Evolutionary conservation across 2,329 filamentous ascomycete genomes (phyloP).

Genomic region (Iodosphaeria phyllophila): DNA sequence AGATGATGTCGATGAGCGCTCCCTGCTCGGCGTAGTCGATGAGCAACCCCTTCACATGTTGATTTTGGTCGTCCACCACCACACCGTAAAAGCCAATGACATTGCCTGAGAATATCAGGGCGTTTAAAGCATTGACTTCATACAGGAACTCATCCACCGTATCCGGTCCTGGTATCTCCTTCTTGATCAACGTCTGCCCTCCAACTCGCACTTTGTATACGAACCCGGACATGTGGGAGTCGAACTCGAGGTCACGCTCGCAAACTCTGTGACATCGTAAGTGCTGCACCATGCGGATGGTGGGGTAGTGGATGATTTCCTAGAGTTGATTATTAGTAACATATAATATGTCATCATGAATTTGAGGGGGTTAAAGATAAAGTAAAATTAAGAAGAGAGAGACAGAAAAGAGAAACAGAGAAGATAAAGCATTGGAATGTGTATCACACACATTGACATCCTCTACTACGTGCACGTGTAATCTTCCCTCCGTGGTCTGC

Average conservation of each 20-base stretch:
- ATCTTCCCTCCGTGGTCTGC: constrained; percentile 67
- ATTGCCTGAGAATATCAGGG: constrained; percentile 49
- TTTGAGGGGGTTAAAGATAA: too few species aligned
- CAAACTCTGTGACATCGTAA: constrained; percentile 43
- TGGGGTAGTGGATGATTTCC: constrained; percentile 81
- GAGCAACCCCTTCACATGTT: constrained; percentile 69
- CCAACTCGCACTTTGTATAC: constrained; percentile 78
- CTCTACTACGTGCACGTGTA: constrained; percentile 96
- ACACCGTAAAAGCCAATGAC: constrained; percentile 80
- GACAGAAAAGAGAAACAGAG: neutral
- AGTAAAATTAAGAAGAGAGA: too few species aligned
- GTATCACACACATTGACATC: constrained; percentile 51
- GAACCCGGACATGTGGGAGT: constrained; percentile 88
- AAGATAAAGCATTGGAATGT: constrained; percentile 2
- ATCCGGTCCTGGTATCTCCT: constrained; percentile 91
- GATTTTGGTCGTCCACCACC: constrained; percentile 59
- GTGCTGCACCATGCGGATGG: constrained; percentile 54
- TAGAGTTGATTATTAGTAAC: constrained; percentile 11
- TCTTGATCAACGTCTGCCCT: constrained; percentile 67
- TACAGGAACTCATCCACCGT: constrained; percentile 94
- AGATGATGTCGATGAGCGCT: constrained; percentile 78
- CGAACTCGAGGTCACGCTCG: constrained; percentile 65
- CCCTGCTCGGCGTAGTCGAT: constrained; percentile 78
- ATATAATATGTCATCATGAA: too few species aligned
- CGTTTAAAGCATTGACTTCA: constrained; percentile 86